These are phyloP conservation scores for Actinomortierella wolfii DNA, from an alignment of 371 early-diverging fungal species.

Conservation along the genomic window DNA sequence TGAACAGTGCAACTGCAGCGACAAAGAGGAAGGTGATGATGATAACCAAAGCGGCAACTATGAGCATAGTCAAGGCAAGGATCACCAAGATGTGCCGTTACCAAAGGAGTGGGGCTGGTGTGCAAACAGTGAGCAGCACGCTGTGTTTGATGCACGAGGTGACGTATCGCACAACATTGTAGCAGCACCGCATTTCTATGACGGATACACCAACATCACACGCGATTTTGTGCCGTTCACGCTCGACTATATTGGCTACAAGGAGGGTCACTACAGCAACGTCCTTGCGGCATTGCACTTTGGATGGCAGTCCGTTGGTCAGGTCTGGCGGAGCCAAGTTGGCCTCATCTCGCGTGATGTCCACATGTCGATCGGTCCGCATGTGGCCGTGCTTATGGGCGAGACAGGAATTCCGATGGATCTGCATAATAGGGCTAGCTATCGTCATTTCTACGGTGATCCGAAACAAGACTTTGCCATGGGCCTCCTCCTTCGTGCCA, in stretches of 20 bases:
- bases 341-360: conserved; percentile 60
- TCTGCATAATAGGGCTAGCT: conserved; percentile 52
- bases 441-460: conserved; percentile 25
- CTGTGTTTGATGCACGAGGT: conserved; percentile 43
- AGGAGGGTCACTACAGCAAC: conserved; percentile 52
- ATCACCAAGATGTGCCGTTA: too few relatives aligned
- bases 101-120: too few relatives aligned
- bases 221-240: conserved; percentile 45
- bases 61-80: too few relatives aligned
- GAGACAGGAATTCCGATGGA: conserved; percentile 82
- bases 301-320: conserved; percentile 21
- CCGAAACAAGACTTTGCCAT: conserved; percentile 41
- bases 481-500: conserved; percentile 50
- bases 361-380: conserved; percentile 38
- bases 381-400: conserved; percentile 55
- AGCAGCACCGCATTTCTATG: conserved; percentile 87
- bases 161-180: conserved; percentile 65
- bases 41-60: too few relatives aligned
- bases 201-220: conserved; percentile 47
- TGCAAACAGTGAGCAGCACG: conserved; percentile 8
- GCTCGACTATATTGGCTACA: conserved; percentile 72
- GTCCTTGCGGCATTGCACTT: conserved; percentile 29
- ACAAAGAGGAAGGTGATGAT: too few relatives aligned
- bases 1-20: too few relatives aligned
- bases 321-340: conserved; percentile 60